Conservation (phyloP, 2,329 filamentous ascomycete genomes). For the Monosporascus sp. region DNA sequence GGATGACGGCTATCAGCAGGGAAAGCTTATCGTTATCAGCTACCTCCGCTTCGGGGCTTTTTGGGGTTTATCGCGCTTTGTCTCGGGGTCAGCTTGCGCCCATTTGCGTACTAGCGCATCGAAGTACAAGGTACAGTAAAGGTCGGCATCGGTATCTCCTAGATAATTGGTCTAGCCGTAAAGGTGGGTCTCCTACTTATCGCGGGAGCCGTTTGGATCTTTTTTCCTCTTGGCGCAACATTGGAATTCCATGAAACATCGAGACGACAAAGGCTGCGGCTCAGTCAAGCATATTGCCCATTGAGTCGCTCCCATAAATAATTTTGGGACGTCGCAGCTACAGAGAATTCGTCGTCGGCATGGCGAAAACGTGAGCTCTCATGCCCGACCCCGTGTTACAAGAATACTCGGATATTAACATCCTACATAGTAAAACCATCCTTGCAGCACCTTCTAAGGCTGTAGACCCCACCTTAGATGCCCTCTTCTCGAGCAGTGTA, state of each 20-base stretch:
- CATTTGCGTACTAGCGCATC: no score
- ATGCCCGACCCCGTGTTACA: background rate
- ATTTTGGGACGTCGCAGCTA: background rate
- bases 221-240: no score
- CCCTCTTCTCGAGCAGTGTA: conserved; percentile 70
- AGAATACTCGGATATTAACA: conserved; percentile 10
- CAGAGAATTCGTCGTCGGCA: conserved; percentile 10
- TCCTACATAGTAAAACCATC: conserved; percentile 29
- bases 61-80: background rate
- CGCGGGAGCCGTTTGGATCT: background rate
- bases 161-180: no score
- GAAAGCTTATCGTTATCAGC: background rate
- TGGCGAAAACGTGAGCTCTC: conserved; percentile 27
- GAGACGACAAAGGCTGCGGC: background rate
- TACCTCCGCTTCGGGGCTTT: background rate
- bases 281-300: no score
- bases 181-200: background rate
- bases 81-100: background rate
- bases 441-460: conserved; percentile 45
- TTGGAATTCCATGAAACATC: no score
- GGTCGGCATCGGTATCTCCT: background rate
- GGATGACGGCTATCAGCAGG: background rate
- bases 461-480: conserved; percentile 64
- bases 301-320: background rate
- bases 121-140: background rate